Evolutionary conservation across 306 rosid genomes (phyloP).

Genomic region (Myrica gale): DNA sequence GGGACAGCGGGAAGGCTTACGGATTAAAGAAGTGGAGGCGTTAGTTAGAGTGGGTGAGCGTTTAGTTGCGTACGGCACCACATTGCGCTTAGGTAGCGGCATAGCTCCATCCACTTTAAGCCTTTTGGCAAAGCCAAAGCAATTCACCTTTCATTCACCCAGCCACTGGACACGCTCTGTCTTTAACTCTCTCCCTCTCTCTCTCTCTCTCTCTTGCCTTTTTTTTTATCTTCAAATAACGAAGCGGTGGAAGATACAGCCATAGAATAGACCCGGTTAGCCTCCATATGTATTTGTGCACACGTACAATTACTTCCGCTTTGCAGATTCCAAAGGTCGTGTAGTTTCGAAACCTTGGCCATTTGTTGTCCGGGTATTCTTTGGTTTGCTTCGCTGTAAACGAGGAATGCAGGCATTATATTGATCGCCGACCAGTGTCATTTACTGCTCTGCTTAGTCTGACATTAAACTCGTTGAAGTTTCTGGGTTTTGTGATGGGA

Average conservation of each 20-base stretch:
- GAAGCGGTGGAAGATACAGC: constrained; percentile 30
- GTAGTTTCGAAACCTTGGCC: constrained; percentile 11
- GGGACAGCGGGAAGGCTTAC: constrained; percentile 25
- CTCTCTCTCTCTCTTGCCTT: too few relatives aligned
- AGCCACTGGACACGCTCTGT: constrained; percentile 6
- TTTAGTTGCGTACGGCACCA: constrained; percentile 24
- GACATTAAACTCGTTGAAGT: constrained; percentile 18
- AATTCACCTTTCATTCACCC: constrained; percentile 26
- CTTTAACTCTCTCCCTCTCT: constrained; percentile 16
- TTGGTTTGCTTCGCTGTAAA: constrained; percentile 22
- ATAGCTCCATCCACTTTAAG: background rate
- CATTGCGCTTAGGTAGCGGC: constrained; percentile 19
- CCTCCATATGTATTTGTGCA: background rate
- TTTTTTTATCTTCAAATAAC: constrained; percentile 5
- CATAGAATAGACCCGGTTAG: background rate
- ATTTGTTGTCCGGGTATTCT: constrained; percentile 22
- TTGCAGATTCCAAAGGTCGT: background rate
- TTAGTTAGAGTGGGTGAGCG: constrained; percentile 24
- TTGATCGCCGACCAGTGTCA: constrained; percentile 1
- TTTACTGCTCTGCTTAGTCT: background rate
- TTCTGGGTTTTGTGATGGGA: constrained; percentile 24
- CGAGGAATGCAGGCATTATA: constrained; percentile 29
- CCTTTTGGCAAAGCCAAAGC: constrained; percentile 26
- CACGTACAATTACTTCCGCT: constrained; percentile 11
- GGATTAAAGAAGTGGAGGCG: constrained; percentile 26